phyloP scores from a whole-genome alignment of 2,329 filamentous ascomycete genomes.

The Epichloe aotearoae region DNA sequence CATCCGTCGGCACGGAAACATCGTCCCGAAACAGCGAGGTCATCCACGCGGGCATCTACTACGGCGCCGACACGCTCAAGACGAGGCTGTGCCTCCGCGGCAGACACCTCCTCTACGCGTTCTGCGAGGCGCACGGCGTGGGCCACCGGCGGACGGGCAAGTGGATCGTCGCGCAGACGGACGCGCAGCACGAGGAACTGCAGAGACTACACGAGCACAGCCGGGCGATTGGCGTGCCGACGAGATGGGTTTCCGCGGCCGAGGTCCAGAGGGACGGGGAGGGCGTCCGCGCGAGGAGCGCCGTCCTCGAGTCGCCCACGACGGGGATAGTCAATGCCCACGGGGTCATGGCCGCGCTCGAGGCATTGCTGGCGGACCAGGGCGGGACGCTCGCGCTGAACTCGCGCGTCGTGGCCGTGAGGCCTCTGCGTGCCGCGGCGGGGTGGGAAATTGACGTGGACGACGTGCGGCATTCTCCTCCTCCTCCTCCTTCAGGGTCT shows the following conservation, averaged over 20 bases:
- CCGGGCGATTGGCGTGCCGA: slow-evolving; percentile 44
- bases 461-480: too few species aligned
- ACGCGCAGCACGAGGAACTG: slow-evolving; percentile 51
- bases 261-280: slow-evolving; percentile 59
- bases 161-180: slow-evolving; percentile 86
- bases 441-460: slow-evolving; percentile 64
- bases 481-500: too few species aligned
- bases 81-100: slow-evolving; percentile 71
- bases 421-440: slow-evolving; percentile 26
- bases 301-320: slow-evolving; percentile 68
- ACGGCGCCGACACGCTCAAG: slow-evolving; percentile 64
- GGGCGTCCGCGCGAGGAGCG: slow-evolving; percentile 55
- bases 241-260: slow-evolving; percentile 49
- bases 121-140: slow-evolving; percentile 57
- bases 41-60: slow-evolving; percentile 92
- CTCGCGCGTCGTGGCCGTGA: slow-evolving; percentile 49
- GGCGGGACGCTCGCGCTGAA: slow-evolving; percentile 64
- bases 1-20: slow-evolving; percentile 67
- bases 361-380: slow-evolving; percentile 60
- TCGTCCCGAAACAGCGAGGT: slow-evolving; percentile 89
- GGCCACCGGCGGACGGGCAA: slow-evolving; percentile 68
- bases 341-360: slow-evolving; percentile 66
- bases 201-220: slow-evolving; percentile 37
- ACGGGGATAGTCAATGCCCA: slow-evolving; percentile 91
- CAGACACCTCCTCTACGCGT: slow-evolving; percentile 61